Conservation (phyloP, 176 grass and related monocot species). For the Stipa capillata region DNA sequence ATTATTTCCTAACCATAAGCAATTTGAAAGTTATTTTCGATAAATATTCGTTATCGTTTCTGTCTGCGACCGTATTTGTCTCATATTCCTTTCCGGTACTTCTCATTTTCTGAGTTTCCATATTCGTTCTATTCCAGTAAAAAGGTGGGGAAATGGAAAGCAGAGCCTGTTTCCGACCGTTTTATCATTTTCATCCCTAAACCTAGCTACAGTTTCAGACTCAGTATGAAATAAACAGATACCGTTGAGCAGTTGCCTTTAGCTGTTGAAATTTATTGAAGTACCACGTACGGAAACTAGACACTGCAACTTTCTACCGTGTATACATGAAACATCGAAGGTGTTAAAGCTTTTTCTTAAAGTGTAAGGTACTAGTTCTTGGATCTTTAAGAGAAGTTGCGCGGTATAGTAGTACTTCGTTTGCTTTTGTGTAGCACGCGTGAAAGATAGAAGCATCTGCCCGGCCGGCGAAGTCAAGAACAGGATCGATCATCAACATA, state of each 20-base stretch:
- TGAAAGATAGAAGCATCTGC: not conserved
- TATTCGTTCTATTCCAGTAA: too few species aligned
- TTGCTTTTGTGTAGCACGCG: constrained; percentile 26
- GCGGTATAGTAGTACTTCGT: not conserved
- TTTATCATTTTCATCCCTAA: too few species aligned
- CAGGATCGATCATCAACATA: constrained; percentile 22
- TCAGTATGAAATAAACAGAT: constrained; percentile 41
- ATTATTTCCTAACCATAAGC: too few species aligned
- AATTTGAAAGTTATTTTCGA: too few species aligned
- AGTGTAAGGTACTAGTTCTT: not conserved
- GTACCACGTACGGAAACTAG: not conserved
- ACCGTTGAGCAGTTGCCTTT: not conserved
- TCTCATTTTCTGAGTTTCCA: too few species aligned
- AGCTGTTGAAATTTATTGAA: not conserved
- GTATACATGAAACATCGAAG: not conserved
- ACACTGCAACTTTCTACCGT: not conserved
- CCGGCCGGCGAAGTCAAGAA: not conserved
- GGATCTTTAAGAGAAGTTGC: not conserved
- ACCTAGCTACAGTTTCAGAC: not conserved
- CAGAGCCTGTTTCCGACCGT: too few species aligned
- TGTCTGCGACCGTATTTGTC: too few species aligned
- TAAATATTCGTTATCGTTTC: too few species aligned
- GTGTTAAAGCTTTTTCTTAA: not conserved
- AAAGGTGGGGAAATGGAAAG: too few species aligned
- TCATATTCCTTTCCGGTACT: too few species aligned